These are phyloP conservation scores for Pelargonium cotyledonis DNA, from an alignment of 441 rosid species.

Conservation along the genomic window DNA sequence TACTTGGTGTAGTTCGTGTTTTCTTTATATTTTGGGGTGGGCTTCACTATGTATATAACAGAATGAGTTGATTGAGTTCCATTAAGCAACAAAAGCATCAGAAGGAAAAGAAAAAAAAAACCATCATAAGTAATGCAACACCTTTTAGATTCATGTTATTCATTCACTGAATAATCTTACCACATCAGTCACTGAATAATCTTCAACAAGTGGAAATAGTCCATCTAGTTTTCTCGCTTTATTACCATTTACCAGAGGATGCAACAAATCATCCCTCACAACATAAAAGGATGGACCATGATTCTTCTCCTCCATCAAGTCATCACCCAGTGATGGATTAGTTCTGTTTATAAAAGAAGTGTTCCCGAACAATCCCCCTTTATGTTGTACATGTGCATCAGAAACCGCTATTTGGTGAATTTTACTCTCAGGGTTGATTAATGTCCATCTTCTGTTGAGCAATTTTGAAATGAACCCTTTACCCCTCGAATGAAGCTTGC, in stretches of 20 bases:
- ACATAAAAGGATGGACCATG: slow-evolving; percentile 49
- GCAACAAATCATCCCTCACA: slow-evolving; percentile 83
- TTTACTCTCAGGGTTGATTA: slow-evolving; percentile 44
- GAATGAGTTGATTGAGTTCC: neutral
- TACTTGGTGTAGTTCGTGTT: neutral
- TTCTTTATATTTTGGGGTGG: neutral
- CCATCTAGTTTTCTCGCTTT: slow-evolving; percentile 90
- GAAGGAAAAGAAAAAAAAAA: too few species aligned
- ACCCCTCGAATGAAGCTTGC: slow-evolving; percentile 25
- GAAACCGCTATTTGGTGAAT: slow-evolving; percentile 47
- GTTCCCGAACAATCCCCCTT: slow-evolving; percentile 20
- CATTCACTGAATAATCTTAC: slow-evolving; percentile 39
- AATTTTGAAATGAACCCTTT: slow-evolving; percentile 36
- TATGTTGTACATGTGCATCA: slow-evolving; percentile 16
- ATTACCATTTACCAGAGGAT: slow-evolving; percentile 86
- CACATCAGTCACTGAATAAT: slow-evolving; percentile 67
- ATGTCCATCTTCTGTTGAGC: slow-evolving; percentile 65
- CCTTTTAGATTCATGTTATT: too few species aligned
- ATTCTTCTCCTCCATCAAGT: slow-evolving; percentile 20
- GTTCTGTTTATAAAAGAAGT: slow-evolving; percentile 36
- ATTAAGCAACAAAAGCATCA: neutral
- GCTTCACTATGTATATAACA: neutral
- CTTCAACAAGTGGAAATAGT: slow-evolving; percentile 55
- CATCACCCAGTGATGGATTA: slow-evolving; percentile 39
- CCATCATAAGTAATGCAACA: too few species aligned